Percentiles rank a stretch among this genome's conserved stretches.
These are phyloP conservation scores for Jimgerdemannia lactiflua DNA, from an alignment of 192 early-diverging fungal species.

Conservation along the genomic window DNA sequence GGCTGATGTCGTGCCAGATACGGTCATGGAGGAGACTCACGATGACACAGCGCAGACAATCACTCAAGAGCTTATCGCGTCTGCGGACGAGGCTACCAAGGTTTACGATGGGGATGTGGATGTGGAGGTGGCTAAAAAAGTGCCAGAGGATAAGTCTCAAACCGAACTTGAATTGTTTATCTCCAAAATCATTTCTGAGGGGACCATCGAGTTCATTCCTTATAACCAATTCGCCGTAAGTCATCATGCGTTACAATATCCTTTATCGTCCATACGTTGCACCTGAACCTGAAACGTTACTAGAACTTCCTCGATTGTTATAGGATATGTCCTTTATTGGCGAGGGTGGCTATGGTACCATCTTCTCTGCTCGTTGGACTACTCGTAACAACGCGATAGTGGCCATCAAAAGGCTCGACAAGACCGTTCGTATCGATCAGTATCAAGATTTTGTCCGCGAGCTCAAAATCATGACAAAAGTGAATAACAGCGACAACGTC, in stretches of 20 bases:
- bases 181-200: not conserved
- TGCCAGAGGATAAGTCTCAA: not conserved
- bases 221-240: not conserved
- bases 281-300: too few species aligned
- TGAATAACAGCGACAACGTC: not conserved
- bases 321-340: not conserved
- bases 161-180: not conserved
- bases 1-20: not conserved
- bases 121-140: not conserved
- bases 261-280: not conserved
- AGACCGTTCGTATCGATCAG: not conserved
- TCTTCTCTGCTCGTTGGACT: not conserved
- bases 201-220: not conserved
- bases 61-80: not conserved
- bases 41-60: not conserved
- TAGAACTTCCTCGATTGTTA: not conserved
- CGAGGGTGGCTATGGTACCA: not conserved
- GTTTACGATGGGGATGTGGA: not conserved
- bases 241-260: not conserved
- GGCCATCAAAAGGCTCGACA: not conserved
- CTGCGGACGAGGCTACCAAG: not conserved
- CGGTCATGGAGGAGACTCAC: not conserved
- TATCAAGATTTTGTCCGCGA: not conserved
- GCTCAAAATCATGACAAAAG: not conserved
- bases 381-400: not conserved